Conservation (phyloP, 2,329 filamentous ascomycete genomes). For the Dactylellina cionopaga region DNA sequence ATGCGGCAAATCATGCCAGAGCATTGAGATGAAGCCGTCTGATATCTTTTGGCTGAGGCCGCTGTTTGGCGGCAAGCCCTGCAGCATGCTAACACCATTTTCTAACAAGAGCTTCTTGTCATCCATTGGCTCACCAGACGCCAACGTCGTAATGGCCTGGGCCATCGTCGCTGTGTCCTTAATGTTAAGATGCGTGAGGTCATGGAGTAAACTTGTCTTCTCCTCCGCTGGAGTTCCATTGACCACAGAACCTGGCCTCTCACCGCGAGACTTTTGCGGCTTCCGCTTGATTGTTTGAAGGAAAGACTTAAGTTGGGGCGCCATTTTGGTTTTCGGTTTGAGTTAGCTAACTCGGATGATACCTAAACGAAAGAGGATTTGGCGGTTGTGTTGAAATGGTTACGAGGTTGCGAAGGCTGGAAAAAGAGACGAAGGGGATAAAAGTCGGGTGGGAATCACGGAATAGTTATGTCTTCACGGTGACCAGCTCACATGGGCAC, state of each 20-base stretch:
- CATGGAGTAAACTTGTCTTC: conserved; percentile 62
- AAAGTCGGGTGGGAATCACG: conserved; percentile 17
- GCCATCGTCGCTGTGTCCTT: conserved; percentile 62
- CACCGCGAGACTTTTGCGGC: conserved; percentile 64
- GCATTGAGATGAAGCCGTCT: conserved; percentile 66
- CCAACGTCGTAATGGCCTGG: conserved; percentile 62
- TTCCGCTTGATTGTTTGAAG: conserved; percentile 64
- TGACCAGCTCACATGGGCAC: conserved; percentile 23
- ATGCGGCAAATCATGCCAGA: conserved; percentile 67
- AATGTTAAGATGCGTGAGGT: conserved; percentile 60
- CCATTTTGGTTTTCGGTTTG: conserved; percentile 53
- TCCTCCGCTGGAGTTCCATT: conserved; percentile 56
- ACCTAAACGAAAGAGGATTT: conserved; percentile 1
- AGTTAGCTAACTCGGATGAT: not conserved
- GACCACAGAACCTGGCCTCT: conserved; percentile 62
- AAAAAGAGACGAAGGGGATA: not conserved
- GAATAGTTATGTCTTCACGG: conserved; percentile 32
- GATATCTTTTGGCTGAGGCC: conserved; percentile 64
- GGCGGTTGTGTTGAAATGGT: not conserved
- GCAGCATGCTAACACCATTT: conserved; percentile 67
- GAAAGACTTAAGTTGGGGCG: conserved; percentile 61
- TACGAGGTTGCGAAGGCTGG: conserved; percentile 5
- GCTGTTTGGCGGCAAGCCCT: conserved; percentile 65
- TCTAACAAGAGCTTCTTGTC: conserved; percentile 65
- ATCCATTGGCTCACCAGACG: conserved; percentile 63